These are phyloP conservation scores for Amniculicola lignicola DNA, from an alignment of 495 filamentous ascomycete genomes.

Conservation along the genomic window DNA sequence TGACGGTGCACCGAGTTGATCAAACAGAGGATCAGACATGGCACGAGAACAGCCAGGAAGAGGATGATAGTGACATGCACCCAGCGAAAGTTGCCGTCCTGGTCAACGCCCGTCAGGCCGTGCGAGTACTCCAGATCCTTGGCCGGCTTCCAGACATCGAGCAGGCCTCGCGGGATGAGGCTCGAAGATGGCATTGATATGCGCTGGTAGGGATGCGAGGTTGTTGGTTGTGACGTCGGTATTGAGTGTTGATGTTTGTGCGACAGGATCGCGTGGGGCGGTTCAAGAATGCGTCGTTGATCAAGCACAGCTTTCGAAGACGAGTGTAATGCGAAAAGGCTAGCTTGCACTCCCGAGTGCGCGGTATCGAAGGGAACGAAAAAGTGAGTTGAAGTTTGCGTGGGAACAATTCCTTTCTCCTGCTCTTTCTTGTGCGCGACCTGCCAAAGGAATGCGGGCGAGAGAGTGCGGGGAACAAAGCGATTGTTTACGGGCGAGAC, in stretches of 20 bases:
- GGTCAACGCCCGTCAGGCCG: slow-evolving; percentile 43
- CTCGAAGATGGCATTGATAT: too few relatives aligned
- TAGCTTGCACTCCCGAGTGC: too few relatives aligned
- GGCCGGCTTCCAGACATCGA: slow-evolving; percentile 9
- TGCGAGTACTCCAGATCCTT: slow-evolving; percentile 27
- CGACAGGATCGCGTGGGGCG: neutral
- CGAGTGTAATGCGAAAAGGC: neutral
- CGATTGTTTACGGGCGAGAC: too few relatives aligned
- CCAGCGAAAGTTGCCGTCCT: slow-evolving; percentile 40
- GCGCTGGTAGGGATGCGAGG: neutral
- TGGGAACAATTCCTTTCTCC: too few relatives aligned
- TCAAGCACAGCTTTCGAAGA: neutral
- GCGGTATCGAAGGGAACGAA: too few relatives aligned
- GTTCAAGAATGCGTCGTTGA: neutral
- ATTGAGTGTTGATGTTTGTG: too few relatives aligned
- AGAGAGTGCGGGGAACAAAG: too few relatives aligned
- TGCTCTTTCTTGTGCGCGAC: too few relatives aligned
- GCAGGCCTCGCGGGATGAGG: neutral
- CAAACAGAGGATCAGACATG: slow-evolving; percentile 55
- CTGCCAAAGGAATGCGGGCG: too few relatives aligned
- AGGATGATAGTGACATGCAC: slow-evolving; percentile 40
- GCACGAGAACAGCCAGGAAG: slow-evolving; percentile 49
- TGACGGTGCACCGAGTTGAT: slow-evolving; percentile 62
- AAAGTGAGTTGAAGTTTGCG: too few relatives aligned
- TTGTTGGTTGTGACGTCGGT: neutral